Evolutionary conservation across 306 rosid genomes (phyloP).

Genomic region (Cucurbita ficifolia): DNA sequence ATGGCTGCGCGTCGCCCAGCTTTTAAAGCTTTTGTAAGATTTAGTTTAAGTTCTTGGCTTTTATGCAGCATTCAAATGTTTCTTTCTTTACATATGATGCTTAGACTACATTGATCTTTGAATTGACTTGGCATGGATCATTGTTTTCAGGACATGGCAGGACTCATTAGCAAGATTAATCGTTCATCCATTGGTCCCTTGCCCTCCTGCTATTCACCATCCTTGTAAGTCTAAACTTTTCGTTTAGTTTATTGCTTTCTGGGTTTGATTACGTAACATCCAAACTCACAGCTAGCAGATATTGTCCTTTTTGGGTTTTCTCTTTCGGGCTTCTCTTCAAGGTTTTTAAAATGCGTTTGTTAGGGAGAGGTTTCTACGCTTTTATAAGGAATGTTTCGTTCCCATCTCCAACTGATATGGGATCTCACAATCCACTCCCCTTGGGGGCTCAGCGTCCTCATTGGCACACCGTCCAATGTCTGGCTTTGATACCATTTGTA

Average conservation of each 20-base stretch:
- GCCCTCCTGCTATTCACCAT: conserved; percentile 90
- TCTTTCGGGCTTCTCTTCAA: too few species aligned
- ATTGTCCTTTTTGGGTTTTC: too few species aligned
- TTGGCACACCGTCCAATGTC: too few species aligned
- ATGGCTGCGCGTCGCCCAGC: conserved; percentile 99
- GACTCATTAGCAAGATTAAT: conserved; percentile 91
- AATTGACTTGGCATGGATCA: not conserved
- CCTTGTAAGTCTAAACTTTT: conserved; percentile 49
- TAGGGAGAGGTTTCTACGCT: too few species aligned
- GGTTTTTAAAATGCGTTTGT: too few species aligned
- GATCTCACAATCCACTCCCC: too few species aligned
- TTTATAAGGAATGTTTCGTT: too few species aligned
- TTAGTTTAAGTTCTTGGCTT: not conserved
- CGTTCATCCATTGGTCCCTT: conserved; percentile 94
- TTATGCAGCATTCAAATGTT: not conserved
- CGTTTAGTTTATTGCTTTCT: not conserved
- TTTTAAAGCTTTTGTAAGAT: conserved; percentile 93
- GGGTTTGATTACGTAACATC: not conserved
- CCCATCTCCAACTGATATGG: too few species aligned
- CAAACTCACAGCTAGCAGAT: too few species aligned
- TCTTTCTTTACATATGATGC: not conserved
- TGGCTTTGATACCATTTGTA: too few species aligned
- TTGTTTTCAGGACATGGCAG: conserved; percentile 92
- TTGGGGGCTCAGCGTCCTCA: too few species aligned
- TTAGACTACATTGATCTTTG: not conserved